Evolutionary conservation across 306 rosid genomes (phyloP).

Genomic region (Gillenia trifoliata): DNA sequence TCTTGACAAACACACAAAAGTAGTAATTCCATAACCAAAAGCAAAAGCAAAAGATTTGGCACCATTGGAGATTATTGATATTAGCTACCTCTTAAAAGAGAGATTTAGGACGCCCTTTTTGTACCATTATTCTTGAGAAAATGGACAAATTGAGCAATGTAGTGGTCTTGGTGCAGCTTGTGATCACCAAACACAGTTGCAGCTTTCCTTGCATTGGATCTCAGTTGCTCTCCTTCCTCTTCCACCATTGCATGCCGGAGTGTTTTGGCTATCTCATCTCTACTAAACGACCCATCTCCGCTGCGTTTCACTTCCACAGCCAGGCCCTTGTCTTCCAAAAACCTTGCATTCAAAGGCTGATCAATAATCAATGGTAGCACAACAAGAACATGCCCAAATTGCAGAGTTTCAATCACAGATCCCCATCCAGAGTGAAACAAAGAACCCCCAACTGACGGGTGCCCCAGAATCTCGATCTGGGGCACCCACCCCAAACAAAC

Average conservation of each 20-base stretch:
- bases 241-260: constrained; percentile 27
- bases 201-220: constrained; percentile 23
- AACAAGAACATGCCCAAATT: constrained; percentile 37
- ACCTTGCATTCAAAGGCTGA: constrained; percentile 39
- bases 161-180: constrained; percentile 15
- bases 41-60: too few relatives aligned
- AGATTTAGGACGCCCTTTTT: too few relatives aligned
- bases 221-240: constrained; percentile 36
- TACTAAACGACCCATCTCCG: constrained; percentile 36
- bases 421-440: constrained; percentile 47
- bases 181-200: constrained; percentile 19
- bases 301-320: constrained; percentile 29
- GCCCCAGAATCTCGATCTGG: constrained; percentile 33
- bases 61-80: too few relatives aligned
- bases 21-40: too few relatives aligned
- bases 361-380: constrained; percentile 33
- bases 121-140: background rate
- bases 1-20: too few relatives aligned
- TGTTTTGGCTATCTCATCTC: constrained; percentile 28
- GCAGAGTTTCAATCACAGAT: constrained; percentile 34
- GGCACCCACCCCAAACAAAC: constrained; percentile 34
- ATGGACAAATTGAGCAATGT: constrained; percentile 8
- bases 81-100: too few relatives aligned
- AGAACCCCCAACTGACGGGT: constrained; percentile 40
- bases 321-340: constrained; percentile 35